Conservation (phyloP, 176 grass and related monocot genomes). For the Leersia perrieri region DNA sequence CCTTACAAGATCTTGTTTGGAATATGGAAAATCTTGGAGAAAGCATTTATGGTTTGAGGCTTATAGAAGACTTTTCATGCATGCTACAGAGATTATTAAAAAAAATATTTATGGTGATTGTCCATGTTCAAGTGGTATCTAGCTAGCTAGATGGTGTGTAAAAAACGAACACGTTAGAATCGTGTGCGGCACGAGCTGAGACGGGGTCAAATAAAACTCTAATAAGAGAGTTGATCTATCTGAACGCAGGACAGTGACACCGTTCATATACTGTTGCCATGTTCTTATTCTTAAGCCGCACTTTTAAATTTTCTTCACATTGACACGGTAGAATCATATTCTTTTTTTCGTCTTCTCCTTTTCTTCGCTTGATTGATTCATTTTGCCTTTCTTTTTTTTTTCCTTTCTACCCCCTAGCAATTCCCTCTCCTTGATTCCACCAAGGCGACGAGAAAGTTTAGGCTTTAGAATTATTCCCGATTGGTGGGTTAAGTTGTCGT, state of each 20-base stretch:
- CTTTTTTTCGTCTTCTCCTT: background rate
- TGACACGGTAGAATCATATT: constrained; percentile 24
- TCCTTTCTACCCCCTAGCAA: background rate
- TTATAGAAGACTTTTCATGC: too few species aligned
- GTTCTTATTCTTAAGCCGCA: background rate
- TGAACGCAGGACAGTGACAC: background rate
- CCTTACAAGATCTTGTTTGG: too few species aligned
- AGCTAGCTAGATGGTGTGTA: background rate
- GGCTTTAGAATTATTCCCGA: constrained; percentile 36
- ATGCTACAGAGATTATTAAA: too few species aligned
- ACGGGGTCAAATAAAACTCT: background rate
- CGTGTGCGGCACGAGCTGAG: background rate
- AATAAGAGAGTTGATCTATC: background rate
- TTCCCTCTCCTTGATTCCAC: background rate
- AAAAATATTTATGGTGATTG: too few species aligned
- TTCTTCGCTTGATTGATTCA: background rate
- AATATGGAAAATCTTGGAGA: too few species aligned
- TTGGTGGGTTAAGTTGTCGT: constrained; percentile 45
- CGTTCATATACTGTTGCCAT: background rate
- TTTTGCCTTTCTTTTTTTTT: background rate
- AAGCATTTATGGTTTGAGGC: too few species aligned
- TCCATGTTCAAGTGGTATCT: background rate
- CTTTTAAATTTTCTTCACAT: constrained; percentile 18
- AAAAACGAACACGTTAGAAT: background rate
- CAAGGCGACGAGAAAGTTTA: constrained; percentile 3